These are phyloP conservation scores for Fraxinus latifolia DNA, from an alignment of 305 asterid genomes.

Conservation along the genomic window DNA sequence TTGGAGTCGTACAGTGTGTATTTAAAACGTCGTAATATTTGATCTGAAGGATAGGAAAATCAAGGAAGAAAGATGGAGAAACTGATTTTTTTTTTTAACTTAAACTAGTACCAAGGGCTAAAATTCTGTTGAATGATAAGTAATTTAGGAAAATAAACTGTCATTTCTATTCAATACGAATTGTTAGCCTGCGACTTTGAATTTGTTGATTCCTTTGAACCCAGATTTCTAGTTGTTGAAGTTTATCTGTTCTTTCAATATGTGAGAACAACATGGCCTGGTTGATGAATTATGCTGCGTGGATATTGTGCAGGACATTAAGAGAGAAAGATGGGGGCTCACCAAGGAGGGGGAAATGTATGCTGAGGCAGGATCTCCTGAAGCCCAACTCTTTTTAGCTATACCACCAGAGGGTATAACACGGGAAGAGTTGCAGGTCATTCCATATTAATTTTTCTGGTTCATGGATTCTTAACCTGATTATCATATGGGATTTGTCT, in stretches of 20 bases:
- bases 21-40: background rate
- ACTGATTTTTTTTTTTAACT: background rate
- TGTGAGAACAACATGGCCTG: constrained; percentile 9
- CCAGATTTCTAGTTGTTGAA: background rate
- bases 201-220: background rate
- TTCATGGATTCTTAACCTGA: background rate
- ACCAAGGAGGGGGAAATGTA: constrained; percentile 71
- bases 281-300: constrained; percentile 9
- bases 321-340: constrained; percentile 74
- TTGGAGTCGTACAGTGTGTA: background rate
- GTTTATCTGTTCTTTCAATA: background rate
- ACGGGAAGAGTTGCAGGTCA: constrained; percentile 71
- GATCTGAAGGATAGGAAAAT: background rate
- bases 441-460: background rate
- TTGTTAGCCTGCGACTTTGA: background rate
- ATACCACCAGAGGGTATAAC: constrained; percentile 71
- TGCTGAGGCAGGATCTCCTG: constrained; percentile 77
- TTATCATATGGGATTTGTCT: background rate
- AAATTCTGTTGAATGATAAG: background rate
- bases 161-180: constrained; percentile 8
- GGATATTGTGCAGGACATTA: constrained; percentile 57
- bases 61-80: background rate
- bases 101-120: background rate
- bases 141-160: background rate
- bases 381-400: constrained; percentile 64